Evolutionary conservation across 148 eudicot species (phyloP).

Genomic region (Talinum fruticosum): DNA sequence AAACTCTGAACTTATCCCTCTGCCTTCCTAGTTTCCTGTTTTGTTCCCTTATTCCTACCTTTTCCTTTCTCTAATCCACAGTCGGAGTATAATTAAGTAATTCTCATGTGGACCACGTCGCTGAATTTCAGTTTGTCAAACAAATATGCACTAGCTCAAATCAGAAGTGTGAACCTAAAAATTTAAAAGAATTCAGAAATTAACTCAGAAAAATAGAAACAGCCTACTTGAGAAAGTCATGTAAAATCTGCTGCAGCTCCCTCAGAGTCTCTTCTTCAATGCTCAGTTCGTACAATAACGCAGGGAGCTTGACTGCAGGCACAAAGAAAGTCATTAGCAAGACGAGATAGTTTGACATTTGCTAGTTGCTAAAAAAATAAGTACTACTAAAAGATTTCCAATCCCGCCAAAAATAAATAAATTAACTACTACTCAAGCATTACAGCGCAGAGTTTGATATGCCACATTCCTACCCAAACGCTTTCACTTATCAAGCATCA

Average conservation of each 20-base stretch:
- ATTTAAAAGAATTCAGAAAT: neutral
- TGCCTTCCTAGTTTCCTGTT: neutral
- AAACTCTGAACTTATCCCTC: neutral
- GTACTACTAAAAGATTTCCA: too few relatives aligned
- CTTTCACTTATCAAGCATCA: constrained; percentile 8
- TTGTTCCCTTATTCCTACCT: neutral
- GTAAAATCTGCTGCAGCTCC: constrained; percentile 47
- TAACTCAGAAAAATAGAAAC: neutral
- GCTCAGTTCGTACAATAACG: constrained; percentile 37
- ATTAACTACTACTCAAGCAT: neutral
- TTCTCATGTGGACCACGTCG: neutral
- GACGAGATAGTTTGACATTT: neutral
- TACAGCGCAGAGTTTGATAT: neutral
- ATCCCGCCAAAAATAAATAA: too few relatives aligned
- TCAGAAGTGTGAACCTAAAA: neutral
- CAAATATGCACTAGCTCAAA: neutral
- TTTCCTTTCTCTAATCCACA: neutral
- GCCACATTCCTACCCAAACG: neutral
- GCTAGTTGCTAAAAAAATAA: neutral
- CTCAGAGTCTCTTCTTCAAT: constrained; percentile 52
- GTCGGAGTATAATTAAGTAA: neutral
- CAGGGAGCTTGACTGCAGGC: constrained; percentile 69
- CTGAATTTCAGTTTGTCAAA: neutral
- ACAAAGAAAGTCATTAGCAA: constrained; percentile 6
- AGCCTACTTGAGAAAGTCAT: constrained; percentile 59